Conservation (phyloP, 2,329 filamentous ascomycete species). For the Cercospora sojina region DNA sequence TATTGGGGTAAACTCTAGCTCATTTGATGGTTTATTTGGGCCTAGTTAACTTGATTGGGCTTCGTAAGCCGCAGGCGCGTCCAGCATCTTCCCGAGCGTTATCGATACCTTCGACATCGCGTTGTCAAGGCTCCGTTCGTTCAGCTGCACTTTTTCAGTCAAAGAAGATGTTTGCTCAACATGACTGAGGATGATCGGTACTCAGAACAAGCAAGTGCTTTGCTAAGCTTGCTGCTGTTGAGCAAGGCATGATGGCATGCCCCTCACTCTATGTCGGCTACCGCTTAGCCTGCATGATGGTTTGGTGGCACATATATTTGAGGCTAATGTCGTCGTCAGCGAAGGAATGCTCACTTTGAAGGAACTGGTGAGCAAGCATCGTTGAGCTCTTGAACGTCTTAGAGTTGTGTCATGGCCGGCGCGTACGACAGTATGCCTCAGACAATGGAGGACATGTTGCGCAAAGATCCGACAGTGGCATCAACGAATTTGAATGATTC, state of each 20-base stretch:
- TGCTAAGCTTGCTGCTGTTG: neutral
- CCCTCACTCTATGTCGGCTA: conserved; percentile 7
- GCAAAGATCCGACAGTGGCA: conserved; percentile 29
- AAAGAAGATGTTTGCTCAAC: neutral
- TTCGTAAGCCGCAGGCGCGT: neutral
- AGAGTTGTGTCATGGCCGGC: neutral
- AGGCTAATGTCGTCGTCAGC: neutral
- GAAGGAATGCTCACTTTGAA: neutral
- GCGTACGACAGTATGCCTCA: conserved; percentile 2
- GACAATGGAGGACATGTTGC: conserved; percentile 22
- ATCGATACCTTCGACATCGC: neutral
- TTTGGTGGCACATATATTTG: neutral
- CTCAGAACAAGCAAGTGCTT: neutral
- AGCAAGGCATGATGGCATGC: neutral
- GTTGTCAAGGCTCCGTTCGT: neutral
- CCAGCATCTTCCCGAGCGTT: neutral
- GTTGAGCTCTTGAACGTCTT: neutral
- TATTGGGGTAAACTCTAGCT: neutral
- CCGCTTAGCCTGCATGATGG: neutral
- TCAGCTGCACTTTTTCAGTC: neutral
- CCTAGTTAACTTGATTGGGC: neutral
- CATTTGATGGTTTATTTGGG: neutral
- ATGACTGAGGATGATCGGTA: neutral
- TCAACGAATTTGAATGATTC: conserved; percentile 22
- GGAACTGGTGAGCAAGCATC: neutral